These are phyloP conservation scores for Phellinidium pouzarii DNA, from an alignment of 1,284 basidiomycete genomes.

Conservation along the genomic window DNA sequence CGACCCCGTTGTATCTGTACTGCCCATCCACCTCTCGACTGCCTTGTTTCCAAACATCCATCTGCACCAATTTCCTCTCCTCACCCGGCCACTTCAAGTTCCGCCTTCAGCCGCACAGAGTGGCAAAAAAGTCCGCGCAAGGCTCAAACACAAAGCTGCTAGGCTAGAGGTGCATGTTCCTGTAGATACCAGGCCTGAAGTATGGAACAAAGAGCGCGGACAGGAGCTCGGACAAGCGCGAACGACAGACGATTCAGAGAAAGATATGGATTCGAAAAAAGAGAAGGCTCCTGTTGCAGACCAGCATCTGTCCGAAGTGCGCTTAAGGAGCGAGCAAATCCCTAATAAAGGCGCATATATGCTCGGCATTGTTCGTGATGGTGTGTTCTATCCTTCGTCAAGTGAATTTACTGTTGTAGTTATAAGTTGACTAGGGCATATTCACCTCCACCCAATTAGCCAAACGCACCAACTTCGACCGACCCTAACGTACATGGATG, in stretches of 20 bases:
- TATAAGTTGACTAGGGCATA: slow-evolving; percentile 42
- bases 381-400: slow-evolving; percentile 33
- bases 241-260: slow-evolving; percentile 65
- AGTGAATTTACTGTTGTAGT: slow-evolving; percentile 15
- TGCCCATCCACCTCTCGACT: slow-evolving; percentile 68
- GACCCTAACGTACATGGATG: slow-evolving; percentile 70
- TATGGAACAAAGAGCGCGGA: slow-evolving; percentile 67
- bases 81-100: slow-evolving; percentile 62
- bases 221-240: slow-evolving; percentile 57
- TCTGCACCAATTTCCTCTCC: slow-evolving; percentile 71
- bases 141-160: slow-evolving; percentile 55
- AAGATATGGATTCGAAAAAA: slow-evolving; percentile 51
- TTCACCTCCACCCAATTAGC: slow-evolving; percentile 71
- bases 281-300: slow-evolving; percentile 48
- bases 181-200: slow-evolving; percentile 65
- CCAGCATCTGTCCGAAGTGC: slow-evolving; percentile 55
- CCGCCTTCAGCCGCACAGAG: slow-evolving; percentile 65
- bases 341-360: slow-evolving; percentile 58
- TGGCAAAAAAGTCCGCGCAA: slow-evolving; percentile 69
- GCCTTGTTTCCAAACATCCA: slow-evolving; percentile 55
- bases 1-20: slow-evolving; percentile 54
- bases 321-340: slow-evolving; percentile 66
- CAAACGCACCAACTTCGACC: slow-evolving; percentile 76
- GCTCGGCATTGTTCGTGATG: slow-evolving; percentile 65
- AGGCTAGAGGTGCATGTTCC: slow-evolving; percentile 72